Conservation (phyloP, 306 rosid genomes). For the Bauhinia variegata region DNA sequence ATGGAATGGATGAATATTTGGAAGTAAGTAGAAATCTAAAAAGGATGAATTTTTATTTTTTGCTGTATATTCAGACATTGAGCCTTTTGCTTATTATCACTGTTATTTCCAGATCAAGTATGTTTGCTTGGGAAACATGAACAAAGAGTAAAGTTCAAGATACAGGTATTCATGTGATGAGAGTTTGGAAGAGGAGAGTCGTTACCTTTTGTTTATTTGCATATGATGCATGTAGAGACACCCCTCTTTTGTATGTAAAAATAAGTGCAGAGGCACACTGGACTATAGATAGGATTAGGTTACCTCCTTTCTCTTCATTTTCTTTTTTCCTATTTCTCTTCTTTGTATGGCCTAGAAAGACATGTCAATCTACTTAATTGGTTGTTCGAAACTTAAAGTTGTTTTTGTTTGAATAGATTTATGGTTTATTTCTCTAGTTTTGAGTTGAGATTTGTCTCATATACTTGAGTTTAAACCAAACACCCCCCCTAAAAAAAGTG, state of each 20-base stretch:
- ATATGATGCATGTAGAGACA: constrained; percentile 23
- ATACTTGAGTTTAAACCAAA: too few species aligned
- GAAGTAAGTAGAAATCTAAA: constrained; percentile 57
- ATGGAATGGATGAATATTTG: constrained; percentile 94
- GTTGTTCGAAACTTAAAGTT: too few species aligned
- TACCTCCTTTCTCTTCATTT: not conserved
- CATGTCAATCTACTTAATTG: too few species aligned
- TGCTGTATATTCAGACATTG: not conserved
- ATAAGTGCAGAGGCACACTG: constrained; percentile 32
- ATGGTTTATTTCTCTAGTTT: too few species aligned
- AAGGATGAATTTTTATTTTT: not conserved
- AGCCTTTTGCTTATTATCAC: not conserved
- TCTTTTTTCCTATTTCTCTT: too few species aligned
- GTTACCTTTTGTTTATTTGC: constrained; percentile 14
- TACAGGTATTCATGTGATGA: too few species aligned
- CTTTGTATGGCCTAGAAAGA: too few species aligned
- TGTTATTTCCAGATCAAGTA: constrained; percentile 68
- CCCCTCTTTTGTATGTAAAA: not conserved
- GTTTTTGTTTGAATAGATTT: too few species aligned
- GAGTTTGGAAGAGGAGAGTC: constrained; percentile 27
- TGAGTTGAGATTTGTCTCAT: too few species aligned
- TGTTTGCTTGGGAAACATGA: constrained; percentile 90
- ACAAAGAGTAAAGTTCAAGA: constrained; percentile 48
- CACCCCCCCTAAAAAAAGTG: too few species aligned
- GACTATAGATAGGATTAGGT: not conserved